Percentiles rank a stretch among this genome's conserved stretches.
These are phyloP conservation scores for Pisolithus albus DNA, from an alignment of 768 basidiomycete genomes.

Conservation along the genomic window DNA sequence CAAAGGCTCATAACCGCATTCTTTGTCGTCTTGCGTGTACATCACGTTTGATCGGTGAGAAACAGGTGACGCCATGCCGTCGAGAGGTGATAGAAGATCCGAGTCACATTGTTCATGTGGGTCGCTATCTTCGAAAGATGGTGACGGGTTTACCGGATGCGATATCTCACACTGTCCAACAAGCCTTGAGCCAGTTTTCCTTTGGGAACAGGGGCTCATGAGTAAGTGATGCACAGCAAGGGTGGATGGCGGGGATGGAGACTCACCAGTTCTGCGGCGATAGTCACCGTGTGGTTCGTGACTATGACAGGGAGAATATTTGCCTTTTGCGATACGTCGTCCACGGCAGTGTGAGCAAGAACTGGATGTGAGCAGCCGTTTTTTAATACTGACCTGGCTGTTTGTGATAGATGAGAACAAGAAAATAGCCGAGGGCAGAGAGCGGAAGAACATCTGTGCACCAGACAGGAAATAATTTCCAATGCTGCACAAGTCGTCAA, in stretches of 20 bases:
- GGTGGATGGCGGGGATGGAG: slow-evolving; percentile 13
- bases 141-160: slow-evolving; percentile 53
- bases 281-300: slow-evolving; percentile 93
- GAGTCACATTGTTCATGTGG: slow-evolving; percentile 24
- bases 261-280: slow-evolving; percentile 78
- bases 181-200: slow-evolving; percentile 69
- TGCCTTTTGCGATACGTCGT: slow-evolving; percentile 35
- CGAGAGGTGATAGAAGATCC: slow-evolving; percentile 41
- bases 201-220: slow-evolving; percentile 24
- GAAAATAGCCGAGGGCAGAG: slow-evolving; percentile 89
- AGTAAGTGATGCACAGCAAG: slow-evolving; percentile 38
- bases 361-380: slow-evolving; percentile 8
- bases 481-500: slow-evolving; percentile 39
- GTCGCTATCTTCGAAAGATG: slow-evolving; percentile 21
- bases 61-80: slow-evolving; percentile 46
- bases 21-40: slow-evolving; percentile 53
- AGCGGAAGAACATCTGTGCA: slow-evolving; percentile 85
- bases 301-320: slow-evolving; percentile 87
- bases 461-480: slow-evolving; percentile 92
- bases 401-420: slow-evolving; percentile 88
- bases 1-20: slow-evolving; percentile 45
- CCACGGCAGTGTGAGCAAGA: slow-evolving; percentile 6
- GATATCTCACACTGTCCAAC: slow-evolving; percentile 94
- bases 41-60: slow-evolving; percentile 52
- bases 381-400: slow-evolving; percentile 43